These are phyloP conservation scores for Gossypium schwendimanii DNA, from an alignment of 441 rosid genomes.

Conservation along the genomic window DNA sequence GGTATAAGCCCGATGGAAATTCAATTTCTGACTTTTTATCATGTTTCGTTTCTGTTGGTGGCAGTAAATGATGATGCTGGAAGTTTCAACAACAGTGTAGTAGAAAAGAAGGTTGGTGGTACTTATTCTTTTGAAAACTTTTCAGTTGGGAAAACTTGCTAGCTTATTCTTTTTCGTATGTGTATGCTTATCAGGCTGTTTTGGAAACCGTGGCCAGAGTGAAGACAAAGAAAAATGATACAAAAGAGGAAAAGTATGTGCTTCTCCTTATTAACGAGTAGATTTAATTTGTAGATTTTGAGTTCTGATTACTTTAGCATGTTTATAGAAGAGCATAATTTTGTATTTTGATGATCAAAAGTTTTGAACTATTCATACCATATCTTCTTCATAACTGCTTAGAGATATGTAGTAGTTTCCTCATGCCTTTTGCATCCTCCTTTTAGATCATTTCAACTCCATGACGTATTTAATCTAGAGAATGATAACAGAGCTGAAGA, in stretches of 20 bases:
- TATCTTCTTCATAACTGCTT: not conserved
- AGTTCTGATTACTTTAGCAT: not conserved
- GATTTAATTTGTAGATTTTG: not conserved
- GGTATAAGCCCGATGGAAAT: not conserved
- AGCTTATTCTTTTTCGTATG: not conserved
- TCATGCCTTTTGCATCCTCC: constrained; percentile 24
- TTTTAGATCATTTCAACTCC: constrained; percentile 78
- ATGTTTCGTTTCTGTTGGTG: constrained; percentile 18
- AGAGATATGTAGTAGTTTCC: not conserved
- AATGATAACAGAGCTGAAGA: constrained; percentile 83
- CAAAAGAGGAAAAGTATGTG: constrained; percentile 85
- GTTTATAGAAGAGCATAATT: not conserved
- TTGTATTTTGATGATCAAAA: not conserved
- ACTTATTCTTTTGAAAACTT: constrained; percentile 18
- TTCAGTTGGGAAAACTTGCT: not conserved
- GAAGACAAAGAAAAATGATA: constrained; percentile 83
- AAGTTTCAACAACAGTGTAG: constrained; percentile 91
- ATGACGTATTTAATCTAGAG: constrained; percentile 45
- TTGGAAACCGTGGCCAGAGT: constrained; percentile 93
- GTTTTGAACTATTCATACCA: not conserved
- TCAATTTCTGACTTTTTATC: not conserved
- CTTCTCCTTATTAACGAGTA: not conserved
- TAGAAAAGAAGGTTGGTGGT: constrained; percentile 77
- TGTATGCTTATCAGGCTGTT: constrained; percentile 54
- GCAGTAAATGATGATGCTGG: constrained; percentile 69